phyloP scores from a whole-genome alignment of 352 stramenopile species.

The Globisporangium orthogonon region DNA sequence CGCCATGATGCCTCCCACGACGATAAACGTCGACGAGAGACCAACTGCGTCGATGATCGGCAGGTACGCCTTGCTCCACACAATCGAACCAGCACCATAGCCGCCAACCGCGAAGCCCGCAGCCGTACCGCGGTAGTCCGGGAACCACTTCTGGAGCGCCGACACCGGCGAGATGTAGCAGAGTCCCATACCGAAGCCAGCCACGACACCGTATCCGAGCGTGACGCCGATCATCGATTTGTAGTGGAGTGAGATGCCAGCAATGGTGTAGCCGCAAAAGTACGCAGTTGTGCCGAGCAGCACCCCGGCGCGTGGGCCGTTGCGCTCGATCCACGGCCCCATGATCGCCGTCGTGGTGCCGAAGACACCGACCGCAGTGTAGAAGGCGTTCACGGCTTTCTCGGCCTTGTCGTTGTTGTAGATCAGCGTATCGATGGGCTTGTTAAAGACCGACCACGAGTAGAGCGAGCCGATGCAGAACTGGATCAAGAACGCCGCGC shows the following conservation, averaged over 20 bases:
- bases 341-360: constrained; percentile 55
- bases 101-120: constrained; percentile 62
- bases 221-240: constrained; percentile 45
- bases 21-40: constrained; percentile 37
- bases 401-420: constrained; percentile 40
- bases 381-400: constrained; percentile 68
- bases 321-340: constrained; percentile 61
- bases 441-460: constrained; percentile 74
- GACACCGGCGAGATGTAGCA: constrained; percentile 77
- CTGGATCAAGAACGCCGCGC: constrained; percentile 55
- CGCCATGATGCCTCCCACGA: constrained; percentile 38
- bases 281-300: constrained; percentile 46
- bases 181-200: constrained; percentile 54
- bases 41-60: constrained; percentile 44
- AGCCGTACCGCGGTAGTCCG: constrained; percentile 60
- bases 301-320: constrained; percentile 43
- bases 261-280: constrained; percentile 41
- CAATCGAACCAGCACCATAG: constrained; percentile 52
- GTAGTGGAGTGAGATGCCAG: constrained; percentile 37
- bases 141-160: constrained; percentile 77
- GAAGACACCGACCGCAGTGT: constrained; percentile 62
- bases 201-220: constrained; percentile 61
- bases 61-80: constrained; percentile 68
- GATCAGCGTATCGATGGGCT: constrained; percentile 48
- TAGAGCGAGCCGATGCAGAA: constrained; percentile 75